phyloP scores from a whole-genome alignment of 2,329 filamentous ascomycete species.

The Blastomyces silverae region DNA sequence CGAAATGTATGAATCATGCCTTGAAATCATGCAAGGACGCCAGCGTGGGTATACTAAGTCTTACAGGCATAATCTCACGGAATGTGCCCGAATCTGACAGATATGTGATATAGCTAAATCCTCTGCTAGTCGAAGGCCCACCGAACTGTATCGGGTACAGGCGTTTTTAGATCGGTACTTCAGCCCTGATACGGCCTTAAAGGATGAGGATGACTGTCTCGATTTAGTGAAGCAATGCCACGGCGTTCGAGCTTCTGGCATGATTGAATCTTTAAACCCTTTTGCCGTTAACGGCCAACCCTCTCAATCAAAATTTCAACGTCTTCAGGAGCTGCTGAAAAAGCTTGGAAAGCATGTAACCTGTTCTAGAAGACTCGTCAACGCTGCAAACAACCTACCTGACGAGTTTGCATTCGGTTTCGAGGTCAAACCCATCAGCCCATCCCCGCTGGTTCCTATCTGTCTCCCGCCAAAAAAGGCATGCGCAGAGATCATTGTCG shows the following conservation, averaged over 20 bases:
- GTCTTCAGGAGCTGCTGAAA: conserved; percentile 2
- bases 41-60: not conserved
- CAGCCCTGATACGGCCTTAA: not conserved
- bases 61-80: not conserved
- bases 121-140: not conserved
- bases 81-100: not conserved
- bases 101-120: not conserved
- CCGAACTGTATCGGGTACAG: not conserved
- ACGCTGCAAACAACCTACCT: not conserved
- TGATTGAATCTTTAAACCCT: not conserved
- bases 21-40: not conserved
- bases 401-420: not conserved
- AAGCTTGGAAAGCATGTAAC: conserved; percentile 11
- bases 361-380: conserved; percentile 7
- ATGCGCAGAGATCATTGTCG: not conserved
- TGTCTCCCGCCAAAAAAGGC: not conserved
- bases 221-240: conserved; percentile 8
- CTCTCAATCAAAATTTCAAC: conserved; percentile 2
- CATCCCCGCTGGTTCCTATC: not conserved
- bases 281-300: not conserved
- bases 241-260: not conserved
- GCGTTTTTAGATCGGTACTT: not conserved
- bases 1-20: not conserved
- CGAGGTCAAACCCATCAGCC: not conserved
- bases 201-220: not conserved